A percentile compares a stretch with the other conserved stretches of the same genome.
Conservation (phyloP, 768 basidiomycete species). For the Lactarius sp. region DNA sequence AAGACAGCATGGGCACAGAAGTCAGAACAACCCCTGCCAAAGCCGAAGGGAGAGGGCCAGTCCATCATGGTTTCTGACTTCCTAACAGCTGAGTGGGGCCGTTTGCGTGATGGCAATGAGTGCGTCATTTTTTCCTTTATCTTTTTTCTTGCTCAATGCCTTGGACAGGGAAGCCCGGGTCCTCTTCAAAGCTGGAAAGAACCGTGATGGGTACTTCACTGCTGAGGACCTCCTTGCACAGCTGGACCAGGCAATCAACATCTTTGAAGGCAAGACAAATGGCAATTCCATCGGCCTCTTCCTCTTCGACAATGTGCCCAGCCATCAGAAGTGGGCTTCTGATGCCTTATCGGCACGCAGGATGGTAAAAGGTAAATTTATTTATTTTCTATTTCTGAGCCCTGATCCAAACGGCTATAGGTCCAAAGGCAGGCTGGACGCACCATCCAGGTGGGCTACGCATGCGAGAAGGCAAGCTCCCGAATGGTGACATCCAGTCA, state of each 20-base stretch:
- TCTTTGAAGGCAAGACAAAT: not conserved
- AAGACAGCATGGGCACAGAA: not conserved
- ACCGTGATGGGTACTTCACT: conserved; percentile 33
- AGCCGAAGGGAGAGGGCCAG: conserved; percentile 37
- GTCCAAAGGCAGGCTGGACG: too few relatives aligned
- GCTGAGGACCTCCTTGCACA: conserved; percentile 1
- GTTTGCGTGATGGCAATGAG: conserved; percentile 27
- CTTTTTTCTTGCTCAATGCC: too few relatives aligned
- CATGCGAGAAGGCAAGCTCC: too few relatives aligned
- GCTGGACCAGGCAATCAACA: not conserved
- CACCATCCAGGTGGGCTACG: too few relatives aligned
- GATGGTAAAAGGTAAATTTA: not conserved
- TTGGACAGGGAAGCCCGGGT: conserved; percentile 24
- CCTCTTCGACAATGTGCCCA: not conserved
- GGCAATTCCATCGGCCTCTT: not conserved
- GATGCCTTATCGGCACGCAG: not conserved
- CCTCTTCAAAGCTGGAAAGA: conserved; percentile 33
- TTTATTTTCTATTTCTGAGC: not conserved
- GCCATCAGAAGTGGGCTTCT: not conserved
- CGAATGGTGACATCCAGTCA: too few relatives aligned
- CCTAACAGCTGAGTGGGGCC: conserved; percentile 33
- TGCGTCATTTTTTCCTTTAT: not conserved
- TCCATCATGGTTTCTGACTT: conserved; percentile 26
- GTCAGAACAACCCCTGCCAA: too few relatives aligned
- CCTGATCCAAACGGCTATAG: too few relatives aligned